These are phyloP conservation scores for Yamadazyma olivae DNA, from an alignment of 805 yeast genomes.

Conservation along the genomic window DNA sequence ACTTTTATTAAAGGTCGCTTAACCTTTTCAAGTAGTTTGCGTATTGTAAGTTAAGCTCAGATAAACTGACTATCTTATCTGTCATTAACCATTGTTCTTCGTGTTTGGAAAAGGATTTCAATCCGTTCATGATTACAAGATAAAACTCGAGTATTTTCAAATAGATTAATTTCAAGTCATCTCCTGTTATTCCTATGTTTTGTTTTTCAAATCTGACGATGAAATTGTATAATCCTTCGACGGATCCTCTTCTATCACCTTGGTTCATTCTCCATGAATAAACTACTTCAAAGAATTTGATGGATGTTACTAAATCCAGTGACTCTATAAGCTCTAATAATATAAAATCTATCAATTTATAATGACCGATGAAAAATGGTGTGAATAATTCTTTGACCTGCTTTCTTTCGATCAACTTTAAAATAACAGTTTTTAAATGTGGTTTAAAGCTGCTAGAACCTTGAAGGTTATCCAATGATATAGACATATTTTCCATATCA, in stretches of 20 bases:
- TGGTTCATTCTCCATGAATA: constrained; percentile 39
- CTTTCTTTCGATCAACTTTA: constrained; percentile 21
- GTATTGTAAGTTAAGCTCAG: constrained; percentile 31
- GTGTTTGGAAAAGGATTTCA: constrained; percentile 29
- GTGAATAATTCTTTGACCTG: constrained; percentile 21
- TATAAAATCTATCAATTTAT: constrained; percentile 30
- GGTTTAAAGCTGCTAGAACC: neutral
- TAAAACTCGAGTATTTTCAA: constrained; percentile 40
- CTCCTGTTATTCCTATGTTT: constrained; percentile 5
- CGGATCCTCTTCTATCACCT: constrained; percentile 36
- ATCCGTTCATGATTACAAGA: constrained; percentile 37
- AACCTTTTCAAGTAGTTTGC: constrained; percentile 27
- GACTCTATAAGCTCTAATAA: constrained; percentile 28
- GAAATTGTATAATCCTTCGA: constrained; percentile 37
- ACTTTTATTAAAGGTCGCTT: neutral
- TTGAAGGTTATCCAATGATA: constrained; percentile 2
- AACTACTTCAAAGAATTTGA: constrained; percentile 34
- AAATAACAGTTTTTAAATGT: constrained; percentile 21
- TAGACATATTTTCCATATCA: constrained; percentile 1
- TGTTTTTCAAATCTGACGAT: constrained; percentile 32
- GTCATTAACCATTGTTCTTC: constrained; percentile 38
- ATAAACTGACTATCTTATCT: constrained; percentile 21
- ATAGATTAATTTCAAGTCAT: constrained; percentile 29
- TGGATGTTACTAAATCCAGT: constrained; percentile 24
- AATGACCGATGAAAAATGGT: constrained; percentile 21